Conservation (phyloP, 176 grass and related monocot species). For the Calamus simplicifolius region DNA sequence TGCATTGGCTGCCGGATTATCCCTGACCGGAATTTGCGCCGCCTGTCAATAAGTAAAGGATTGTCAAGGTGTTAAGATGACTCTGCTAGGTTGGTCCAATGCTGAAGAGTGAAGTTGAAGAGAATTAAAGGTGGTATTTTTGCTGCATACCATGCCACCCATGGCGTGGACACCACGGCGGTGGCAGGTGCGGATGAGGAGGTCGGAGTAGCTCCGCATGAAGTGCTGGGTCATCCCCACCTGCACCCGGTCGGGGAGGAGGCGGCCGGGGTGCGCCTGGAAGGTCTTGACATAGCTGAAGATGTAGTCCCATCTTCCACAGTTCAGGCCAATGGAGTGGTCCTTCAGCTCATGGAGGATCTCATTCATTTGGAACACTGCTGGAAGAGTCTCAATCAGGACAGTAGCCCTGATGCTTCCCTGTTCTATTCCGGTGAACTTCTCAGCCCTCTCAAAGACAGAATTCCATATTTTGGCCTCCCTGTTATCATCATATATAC, state of each 20-base stretch:
- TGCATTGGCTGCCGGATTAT: slow-evolving; percentile 65
- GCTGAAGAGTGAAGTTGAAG: no score
- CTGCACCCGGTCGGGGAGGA: slow-evolving; percentile 83
- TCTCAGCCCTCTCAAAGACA: slow-evolving; percentile 75
- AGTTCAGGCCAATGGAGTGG: slow-evolving; percentile 89
- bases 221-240: slow-evolving; percentile 97
- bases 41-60: slow-evolving; percentile 31
- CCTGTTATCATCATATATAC: slow-evolving; percentile 16
- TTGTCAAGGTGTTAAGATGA: no score
- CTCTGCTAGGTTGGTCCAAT: no score
- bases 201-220: slow-evolving; percentile 94
- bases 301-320: slow-evolving; percentile 98
- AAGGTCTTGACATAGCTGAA: slow-evolving; percentile 99
- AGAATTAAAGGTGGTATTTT: no score
- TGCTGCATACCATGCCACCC: slow-evolving; percentile 69
- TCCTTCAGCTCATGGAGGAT: slow-evolving; percentile 84
- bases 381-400: slow-evolving; percentile 87
- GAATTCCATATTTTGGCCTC: slow-evolving; percentile 88
- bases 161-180: slow-evolving; percentile 89
- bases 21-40: slow-evolving; percentile 88
- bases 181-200: slow-evolving; percentile 86
- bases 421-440: slow-evolving; percentile 25
- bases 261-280: slow-evolving; percentile 57
- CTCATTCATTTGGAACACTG: slow-evolving; percentile 96
- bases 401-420: slow-evolving; percentile 88